Base-by-base conservation (phyloP, 2,329 filamentous ascomycete species). In the Cercospora sp. region DNA sequence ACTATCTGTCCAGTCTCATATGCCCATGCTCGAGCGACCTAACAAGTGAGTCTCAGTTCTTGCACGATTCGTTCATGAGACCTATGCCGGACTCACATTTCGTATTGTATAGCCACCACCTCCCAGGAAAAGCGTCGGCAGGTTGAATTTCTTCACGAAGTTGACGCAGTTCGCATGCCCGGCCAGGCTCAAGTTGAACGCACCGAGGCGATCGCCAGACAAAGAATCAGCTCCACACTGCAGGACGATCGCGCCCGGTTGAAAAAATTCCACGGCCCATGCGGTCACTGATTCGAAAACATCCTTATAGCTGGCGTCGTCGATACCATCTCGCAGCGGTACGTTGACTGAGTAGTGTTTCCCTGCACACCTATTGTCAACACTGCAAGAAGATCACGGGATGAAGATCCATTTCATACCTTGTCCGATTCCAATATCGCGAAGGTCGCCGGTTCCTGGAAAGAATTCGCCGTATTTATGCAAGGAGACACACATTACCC, bases 1-100 rank as follows among this genome's bases (percentile, higher is more conserved):
- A 97, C 92, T 7, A 98, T 86, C 67, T 93, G 87, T 72, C 94
- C 94, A 1, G 83, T 85, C 87, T 97, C 82, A 73, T 83, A 87
- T 23, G 83, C 83, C 87, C 87, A 89, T 1, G 88, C 90, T 60
- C 88, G 83, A 13, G 83, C 83, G 23, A 85, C 36, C 36, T 39
- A 3, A 16, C 36, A 39, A 16, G 36, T 7, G 3, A n/a, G 5
- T 7, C 36, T 39, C 36, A 39, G 36, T 6, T n/a, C 5, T 39
- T 39, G 36, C 36, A 39, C 36, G 36, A n/a, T 7, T n/a, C 13
- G 36, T 39, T 39, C 13, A 39, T 39, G 13, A 7, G 5, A 2
- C 5, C 13, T n/a, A 39, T 39, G 36, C 36, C 36, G 13, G 5
- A 39, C 36, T 39, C 36, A 39, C 73, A 81, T 91, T 91, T 63